Conservation (phyloP, 495 filamentous ascomycete genomes). For the Tuber magnatum region DNA sequence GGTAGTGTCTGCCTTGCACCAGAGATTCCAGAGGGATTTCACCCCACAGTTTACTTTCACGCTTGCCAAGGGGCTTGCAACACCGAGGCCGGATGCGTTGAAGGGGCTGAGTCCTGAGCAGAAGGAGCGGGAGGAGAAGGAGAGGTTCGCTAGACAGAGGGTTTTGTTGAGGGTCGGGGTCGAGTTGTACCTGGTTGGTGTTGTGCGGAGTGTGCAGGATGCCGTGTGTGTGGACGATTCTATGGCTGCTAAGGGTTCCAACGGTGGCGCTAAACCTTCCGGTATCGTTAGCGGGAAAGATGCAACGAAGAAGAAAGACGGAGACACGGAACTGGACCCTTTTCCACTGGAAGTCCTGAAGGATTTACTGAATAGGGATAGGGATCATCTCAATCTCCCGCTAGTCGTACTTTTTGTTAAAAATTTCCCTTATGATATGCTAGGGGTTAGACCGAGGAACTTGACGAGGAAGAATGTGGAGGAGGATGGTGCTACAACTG, state of each 20-base stretch:
- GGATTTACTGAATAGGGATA: constrained; percentile 86
- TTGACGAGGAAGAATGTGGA: constrained; percentile 72
- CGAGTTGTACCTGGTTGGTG: constrained; percentile 91
- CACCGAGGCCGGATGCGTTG: constrained; percentile 77
- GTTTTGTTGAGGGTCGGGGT: constrained; percentile 82
- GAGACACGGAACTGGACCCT: constrained; percentile 53
- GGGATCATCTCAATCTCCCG: constrained; percentile 84
- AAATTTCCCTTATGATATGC: constrained; percentile 88
- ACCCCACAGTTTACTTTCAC: constrained; percentile 88
- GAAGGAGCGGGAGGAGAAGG: constrained; percentile 91
- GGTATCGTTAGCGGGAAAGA: constrained; percentile 43
- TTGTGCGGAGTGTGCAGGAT: constrained; percentile 82
- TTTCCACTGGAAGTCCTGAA: constrained; percentile 95
- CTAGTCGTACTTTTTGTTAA: constrained; percentile 92
- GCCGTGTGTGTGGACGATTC: constrained; percentile 75
- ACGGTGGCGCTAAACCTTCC: constrained; percentile 47
- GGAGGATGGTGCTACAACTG: constrained; percentile 67
- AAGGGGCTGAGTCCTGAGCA: constrained; percentile 72
- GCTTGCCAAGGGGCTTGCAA: constrained; percentile 82
- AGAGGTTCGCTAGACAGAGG: constrained; percentile 77
- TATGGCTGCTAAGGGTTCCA: constrained; percentile 53
- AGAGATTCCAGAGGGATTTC: constrained; percentile 87
- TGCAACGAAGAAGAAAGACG: constrained; percentile 44
- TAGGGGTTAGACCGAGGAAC: constrained; percentile 61
- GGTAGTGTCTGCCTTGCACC: constrained; percentile 87